Percentiles rank a stretch among this genome's conserved stretches.
Conservation (phyloP, 163 green algal genomes). For the Smithsoniella earleae region DNA sequence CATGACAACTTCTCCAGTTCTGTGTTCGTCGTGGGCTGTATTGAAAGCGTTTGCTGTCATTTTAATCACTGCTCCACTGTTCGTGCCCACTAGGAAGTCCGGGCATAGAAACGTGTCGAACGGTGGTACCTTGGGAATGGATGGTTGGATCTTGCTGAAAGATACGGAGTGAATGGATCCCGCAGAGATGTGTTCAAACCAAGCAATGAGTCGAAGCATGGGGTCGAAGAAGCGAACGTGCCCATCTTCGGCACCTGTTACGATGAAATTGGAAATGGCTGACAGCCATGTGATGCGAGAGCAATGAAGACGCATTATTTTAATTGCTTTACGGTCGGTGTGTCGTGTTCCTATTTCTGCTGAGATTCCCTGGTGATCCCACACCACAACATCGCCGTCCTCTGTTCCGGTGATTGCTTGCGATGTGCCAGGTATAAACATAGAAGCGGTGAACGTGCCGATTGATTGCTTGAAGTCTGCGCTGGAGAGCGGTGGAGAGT, state of each 20-base stretch:
- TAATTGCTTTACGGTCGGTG: conserved; percentile 53
- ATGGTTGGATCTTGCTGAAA: conserved; percentile 44
- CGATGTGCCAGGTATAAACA: conserved; percentile 56
- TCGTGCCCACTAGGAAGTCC: conserved; percentile 60
- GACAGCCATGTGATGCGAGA: conserved; percentile 35
- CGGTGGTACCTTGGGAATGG: background rate
- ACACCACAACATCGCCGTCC: conserved; percentile 71
- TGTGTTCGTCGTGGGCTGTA: conserved; percentile 22
- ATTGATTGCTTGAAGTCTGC: conserved; percentile 63
- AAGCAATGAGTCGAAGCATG: conserved; percentile 60
- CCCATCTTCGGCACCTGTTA: conserved; percentile 47
- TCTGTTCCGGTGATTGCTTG: conserved; percentile 48
- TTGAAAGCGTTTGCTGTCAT: conserved; percentile 40
- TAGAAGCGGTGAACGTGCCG: conserved; percentile 52
- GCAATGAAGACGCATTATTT: conserved; percentile 58
- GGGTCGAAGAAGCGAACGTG: conserved; percentile 67
- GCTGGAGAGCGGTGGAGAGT: conserved; percentile 51
- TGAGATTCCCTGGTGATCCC: conserved; percentile 54
- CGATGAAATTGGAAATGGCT: conserved; percentile 38
- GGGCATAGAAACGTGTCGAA: conserved; percentile 43
- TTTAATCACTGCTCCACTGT: conserved; percentile 41
- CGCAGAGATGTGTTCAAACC: conserved; percentile 68
- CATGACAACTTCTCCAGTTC: background rate
- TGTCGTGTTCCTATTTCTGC: conserved; percentile 45
- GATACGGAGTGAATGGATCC: conserved; percentile 51